phyloP scores from a whole-genome alignment of 441 rosid genomes.

The Macaranga tanarius region DNA sequence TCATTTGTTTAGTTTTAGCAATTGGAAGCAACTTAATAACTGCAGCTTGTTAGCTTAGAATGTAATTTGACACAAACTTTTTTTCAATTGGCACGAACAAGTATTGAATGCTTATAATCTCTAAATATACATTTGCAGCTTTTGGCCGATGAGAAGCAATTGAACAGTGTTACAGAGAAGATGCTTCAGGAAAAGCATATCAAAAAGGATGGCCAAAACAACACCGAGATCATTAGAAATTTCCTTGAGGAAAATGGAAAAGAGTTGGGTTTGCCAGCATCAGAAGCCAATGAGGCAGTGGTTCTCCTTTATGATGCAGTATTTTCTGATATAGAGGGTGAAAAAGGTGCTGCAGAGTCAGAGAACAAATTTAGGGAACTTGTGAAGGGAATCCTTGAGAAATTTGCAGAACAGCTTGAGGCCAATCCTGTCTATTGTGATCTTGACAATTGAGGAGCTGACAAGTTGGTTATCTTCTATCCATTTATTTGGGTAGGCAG shows the following conservation, averaged over 20 bases:
- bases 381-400: slow-evolving; percentile 50
- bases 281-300: slow-evolving; percentile 54
- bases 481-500: slow-evolving; percentile 1
- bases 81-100: neutral
- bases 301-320: slow-evolving; percentile 53
- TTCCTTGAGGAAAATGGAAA: slow-evolving; percentile 53
- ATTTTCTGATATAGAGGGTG: slow-evolving; percentile 38
- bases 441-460: slow-evolving; percentile 28
- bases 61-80: neutral
- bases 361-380: slow-evolving; percentile 35
- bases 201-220: slow-evolving; percentile 28
- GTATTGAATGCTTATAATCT: slow-evolving; percentile 2
- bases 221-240: slow-evolving; percentile 35
- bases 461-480: neutral
- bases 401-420: slow-evolving; percentile 61
- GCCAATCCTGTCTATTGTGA: slow-evolving; percentile 51
- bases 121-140: slow-evolving; percentile 42
- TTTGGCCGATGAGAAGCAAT: slow-evolving; percentile 46
- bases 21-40: neutral
- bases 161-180: slow-evolving; percentile 39
- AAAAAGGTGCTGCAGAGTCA: slow-evolving; percentile 28
- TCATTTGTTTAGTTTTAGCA: neutral
- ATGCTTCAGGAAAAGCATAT: slow-evolving; percentile 33
- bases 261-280: slow-evolving; percentile 70
- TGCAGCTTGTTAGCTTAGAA: neutral